Evolutionary conservation across 129 eudicot species (phyloP), one percentile per base, ranked within the genome.

Genomic region (Tagetes erecta): DNA sequence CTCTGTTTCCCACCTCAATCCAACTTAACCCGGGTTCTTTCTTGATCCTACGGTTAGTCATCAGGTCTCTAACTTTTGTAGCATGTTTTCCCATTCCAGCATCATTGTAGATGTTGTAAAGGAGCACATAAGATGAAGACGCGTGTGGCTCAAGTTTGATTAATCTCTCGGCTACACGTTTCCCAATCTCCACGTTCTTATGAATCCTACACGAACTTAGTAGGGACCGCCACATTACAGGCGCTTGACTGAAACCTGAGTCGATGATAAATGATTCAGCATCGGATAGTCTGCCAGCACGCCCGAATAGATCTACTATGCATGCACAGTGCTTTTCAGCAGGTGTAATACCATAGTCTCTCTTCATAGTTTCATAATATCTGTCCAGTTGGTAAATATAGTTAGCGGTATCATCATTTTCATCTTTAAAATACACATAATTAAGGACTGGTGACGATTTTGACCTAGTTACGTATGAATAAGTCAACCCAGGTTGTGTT

Each of bases 1-100:
- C 87, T 72, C 81, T 45, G 33, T 72, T 84, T 52, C 82, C 82
- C 4, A 81, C 86, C 13, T 81, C 86, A 39, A 82, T 78, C 89
- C 86, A 82, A 53, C 89, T 85, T 12, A 85, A 60, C 14, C 89
- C 89, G 1, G 89, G 89, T 67, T 81, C 89, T 53, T 85, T 85
- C 71, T 75, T 82, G 35, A 85, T 71, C 58, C 82, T 76, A 27
- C 80, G 70, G 42, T 72, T 45, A 37, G 73, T 82, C 86, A 85
- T 85, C 45, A 85, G 67, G 46, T 74, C 79, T 67, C 82, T 55
- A 57, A 85, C 60, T 33, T 70, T 30, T 30, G 50, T 60, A 6
- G 82, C 86, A 34, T 68, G 58, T 53, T 63, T 4, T 75, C 75
- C 83, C 83, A 78, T 65, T 79, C 75, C 64, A 27, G 77, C 79